phyloP scores from a whole-genome alignment of 306 rosid species.

The Urtica urens region DNA sequence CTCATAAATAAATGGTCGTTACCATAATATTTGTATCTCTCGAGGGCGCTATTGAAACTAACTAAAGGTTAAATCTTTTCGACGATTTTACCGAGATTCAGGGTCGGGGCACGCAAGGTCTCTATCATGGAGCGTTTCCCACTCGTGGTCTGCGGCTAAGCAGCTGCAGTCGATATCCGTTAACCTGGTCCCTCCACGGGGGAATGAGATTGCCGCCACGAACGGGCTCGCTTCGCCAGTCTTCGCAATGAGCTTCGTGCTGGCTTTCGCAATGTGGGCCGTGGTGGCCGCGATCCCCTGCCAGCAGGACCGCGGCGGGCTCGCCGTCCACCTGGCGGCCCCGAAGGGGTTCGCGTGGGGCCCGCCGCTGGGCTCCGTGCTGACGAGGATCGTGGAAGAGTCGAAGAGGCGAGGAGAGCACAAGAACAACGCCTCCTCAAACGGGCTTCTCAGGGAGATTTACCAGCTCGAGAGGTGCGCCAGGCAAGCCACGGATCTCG shows the following conservation, averaged over 20 bases:
- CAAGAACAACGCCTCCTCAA: conserved; percentile 45
- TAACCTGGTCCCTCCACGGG: conserved; percentile 66
- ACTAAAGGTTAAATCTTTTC: too few species aligned
- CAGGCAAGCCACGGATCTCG: conserved; percentile 55
- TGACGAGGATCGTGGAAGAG: conserved; percentile 68
- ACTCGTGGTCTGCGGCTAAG: conserved; percentile 87
- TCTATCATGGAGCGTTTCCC: conserved; percentile 86
- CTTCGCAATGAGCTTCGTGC: conserved; percentile 62
- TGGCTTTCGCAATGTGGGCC: conserved; percentile 59
- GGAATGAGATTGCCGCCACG: conserved; percentile 48
- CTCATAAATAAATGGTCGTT: too few species aligned
- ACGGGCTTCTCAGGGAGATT: conserved; percentile 81
- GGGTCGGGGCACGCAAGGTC: conserved; percentile 85
- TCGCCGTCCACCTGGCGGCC: conserved; percentile 52
- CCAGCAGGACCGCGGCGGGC: conserved; percentile 81
- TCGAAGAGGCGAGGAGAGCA: conserved; percentile 77
- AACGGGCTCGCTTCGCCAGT: conserved; percentile 54
- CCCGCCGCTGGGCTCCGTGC: conserved; percentile 34
- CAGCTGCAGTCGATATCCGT: conserved; percentile 73
- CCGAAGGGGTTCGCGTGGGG: conserved; percentile 69
- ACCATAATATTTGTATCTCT: too few species aligned
- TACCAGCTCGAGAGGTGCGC: conserved; percentile 53
- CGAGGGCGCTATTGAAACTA: too few species aligned
- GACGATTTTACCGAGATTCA: too few species aligned
- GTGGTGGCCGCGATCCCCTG: conserved; percentile 93